These are phyloP conservation scores for Yamadazyma trypodendri DNA, from an alignment of 1,139 yeast species.

Conservation along the genomic window DNA sequence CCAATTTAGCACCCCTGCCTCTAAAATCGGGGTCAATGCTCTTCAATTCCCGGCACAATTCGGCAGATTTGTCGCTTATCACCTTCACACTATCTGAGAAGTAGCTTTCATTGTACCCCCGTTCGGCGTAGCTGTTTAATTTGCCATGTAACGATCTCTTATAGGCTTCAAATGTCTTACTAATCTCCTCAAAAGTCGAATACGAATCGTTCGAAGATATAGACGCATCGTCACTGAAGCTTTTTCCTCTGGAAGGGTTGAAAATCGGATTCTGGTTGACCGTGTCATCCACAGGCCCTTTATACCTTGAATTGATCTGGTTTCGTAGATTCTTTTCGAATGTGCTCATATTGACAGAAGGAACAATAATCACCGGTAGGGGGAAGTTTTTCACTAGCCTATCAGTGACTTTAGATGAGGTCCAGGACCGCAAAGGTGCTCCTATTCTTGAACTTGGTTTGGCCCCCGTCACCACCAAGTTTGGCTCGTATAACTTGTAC, in stretches of 20 bases:
- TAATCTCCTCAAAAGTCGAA: slow-evolving; percentile 41
- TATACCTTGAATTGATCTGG: slow-evolving; percentile 20
- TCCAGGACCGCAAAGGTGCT: slow-evolving; percentile 61
- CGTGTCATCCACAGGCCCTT: slow-evolving; percentile 3
- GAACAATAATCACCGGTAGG: slow-evolving; percentile 67
- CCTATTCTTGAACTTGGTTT: slow-evolving; percentile 47
- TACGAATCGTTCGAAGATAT: slow-evolving; percentile 31
- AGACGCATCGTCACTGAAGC: slow-evolving; percentile 12
- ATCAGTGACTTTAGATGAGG: slow-evolving; percentile 60
- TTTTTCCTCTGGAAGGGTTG: not conserved
- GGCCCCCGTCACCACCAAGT: slow-evolving; percentile 60
- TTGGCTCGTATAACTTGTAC: slow-evolving; percentile 63
- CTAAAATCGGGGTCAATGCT: slow-evolving; percentile 40
- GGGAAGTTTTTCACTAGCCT: slow-evolving; percentile 62
- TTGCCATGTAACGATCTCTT: slow-evolving; percentile 22
- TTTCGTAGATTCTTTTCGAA: slow-evolving; percentile 44
- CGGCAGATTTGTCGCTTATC: slow-evolving; percentile 40
- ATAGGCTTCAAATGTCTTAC: slow-evolving; percentile 31
- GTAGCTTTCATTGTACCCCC: slow-evolving; percentile 27
- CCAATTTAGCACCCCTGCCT: slow-evolving; percentile 47
- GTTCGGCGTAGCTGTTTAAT: slow-evolving; percentile 16
- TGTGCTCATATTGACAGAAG: slow-evolving; percentile 58
- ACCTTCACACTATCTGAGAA: slow-evolving; percentile 30
- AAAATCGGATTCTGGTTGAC: not conserved
- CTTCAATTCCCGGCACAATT: slow-evolving; percentile 37